Conservation (phyloP, 192 early-diverging fungal species). For the Coemansia guatemalensis region DNA sequence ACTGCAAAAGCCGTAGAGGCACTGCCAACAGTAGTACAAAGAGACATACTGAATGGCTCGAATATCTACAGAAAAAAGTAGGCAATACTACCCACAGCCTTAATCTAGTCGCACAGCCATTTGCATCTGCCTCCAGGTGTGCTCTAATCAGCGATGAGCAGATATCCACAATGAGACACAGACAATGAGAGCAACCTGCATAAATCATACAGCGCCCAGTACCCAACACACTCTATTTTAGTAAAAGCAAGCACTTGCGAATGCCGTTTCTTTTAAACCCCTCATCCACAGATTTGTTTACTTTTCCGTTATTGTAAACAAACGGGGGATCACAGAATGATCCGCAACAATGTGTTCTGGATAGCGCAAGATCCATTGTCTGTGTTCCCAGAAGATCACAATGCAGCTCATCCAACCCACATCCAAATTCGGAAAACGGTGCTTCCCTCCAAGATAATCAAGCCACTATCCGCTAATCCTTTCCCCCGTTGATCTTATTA, state of each 20-base stretch:
- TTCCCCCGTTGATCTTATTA: neutral
- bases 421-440: neutral
- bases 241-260: no score
- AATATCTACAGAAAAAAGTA: neutral
- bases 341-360: conserved; percentile 3
- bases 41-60: no score
- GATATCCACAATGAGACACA: neutral
- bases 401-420: neutral
- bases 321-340: neutral
- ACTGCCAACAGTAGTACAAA: neutral
- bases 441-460: neutral
- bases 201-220: neutral
- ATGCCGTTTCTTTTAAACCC: neutral
- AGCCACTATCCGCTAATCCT: neutral
- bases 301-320: neutral
- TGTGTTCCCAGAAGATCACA: neutral
- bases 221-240: no score
- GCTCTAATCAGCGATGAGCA: neutral
- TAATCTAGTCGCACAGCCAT: neutral
- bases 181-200: neutral
- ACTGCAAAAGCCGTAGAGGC: no score
- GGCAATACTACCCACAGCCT: neutral
- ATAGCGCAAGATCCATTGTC: conserved; percentile 8
- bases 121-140: neutral
- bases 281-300: neutral